phyloP scores from a whole-genome alignment of 371 early-diverging fungal species.

The Mucor sp. region DNA sequence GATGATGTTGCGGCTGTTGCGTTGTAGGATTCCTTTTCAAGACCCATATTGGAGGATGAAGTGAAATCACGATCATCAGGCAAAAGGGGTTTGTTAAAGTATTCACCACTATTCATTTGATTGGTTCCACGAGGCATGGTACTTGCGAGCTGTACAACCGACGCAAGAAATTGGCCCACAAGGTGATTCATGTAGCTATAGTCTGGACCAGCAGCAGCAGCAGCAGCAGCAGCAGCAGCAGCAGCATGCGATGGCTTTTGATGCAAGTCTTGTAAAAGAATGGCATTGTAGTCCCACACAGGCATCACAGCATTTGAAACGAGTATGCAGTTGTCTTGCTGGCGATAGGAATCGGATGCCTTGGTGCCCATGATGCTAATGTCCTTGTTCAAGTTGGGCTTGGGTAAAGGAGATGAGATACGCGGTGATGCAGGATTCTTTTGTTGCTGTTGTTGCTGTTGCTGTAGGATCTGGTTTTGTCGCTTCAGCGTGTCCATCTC shows the following conservation, averaged over 20 bases:
- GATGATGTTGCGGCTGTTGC: neutral
- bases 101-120: conserved; percentile 3
- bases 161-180: conserved; percentile 34
- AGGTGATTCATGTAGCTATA: conserved; percentile 9
- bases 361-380: conserved; percentile 49
- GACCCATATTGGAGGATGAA: neutral
- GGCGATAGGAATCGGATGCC: conserved; percentile 50
- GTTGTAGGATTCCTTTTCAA: neutral
- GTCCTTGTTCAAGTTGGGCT: conserved; percentile 50
- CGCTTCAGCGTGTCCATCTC: conserved; percentile 53
- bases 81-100: conserved; percentile 20
- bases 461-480: conserved; percentile 39
- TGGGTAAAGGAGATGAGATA: conserved; percentile 35
- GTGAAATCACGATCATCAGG: conserved; percentile 44
- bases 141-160: conserved; percentile 31
- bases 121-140: conserved; percentile 14
- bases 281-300: conserved; percentile 43
- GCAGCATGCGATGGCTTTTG: neutral
- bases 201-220: neutral
- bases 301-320: conserved; percentile 55
- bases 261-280: conserved; percentile 19
- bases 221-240: no score
- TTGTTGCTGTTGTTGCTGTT: conserved; percentile 5
- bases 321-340: conserved; percentile 46
- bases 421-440: conserved; percentile 21